Conservation (phyloP, 1,139 yeast species). For the Candida gigantensis region DNA sequence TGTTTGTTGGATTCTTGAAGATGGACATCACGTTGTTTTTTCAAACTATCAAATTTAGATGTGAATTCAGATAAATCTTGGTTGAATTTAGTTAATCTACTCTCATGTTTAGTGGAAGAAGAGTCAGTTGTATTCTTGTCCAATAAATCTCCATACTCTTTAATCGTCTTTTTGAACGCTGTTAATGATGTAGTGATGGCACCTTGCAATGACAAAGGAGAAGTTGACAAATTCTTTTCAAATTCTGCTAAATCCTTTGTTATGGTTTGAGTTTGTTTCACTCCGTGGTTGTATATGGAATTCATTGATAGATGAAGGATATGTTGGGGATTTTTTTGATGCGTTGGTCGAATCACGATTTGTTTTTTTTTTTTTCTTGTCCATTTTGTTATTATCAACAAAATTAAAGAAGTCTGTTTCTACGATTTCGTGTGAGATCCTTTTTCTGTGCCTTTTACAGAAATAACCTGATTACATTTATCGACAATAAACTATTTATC, state of each 20-base stretch:
- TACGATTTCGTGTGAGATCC: too few species aligned
- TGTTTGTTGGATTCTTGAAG: conserved; percentile 55
- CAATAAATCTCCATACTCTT: conserved; percentile 70
- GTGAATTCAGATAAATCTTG: conserved; percentile 58
- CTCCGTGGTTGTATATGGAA: conserved; percentile 84
- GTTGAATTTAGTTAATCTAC: conserved; percentile 61
- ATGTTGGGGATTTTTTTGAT: conserved; percentile 3
- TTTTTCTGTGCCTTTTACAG: too few species aligned
- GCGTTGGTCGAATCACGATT: background rate
- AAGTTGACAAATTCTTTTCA: conserved; percentile 63
- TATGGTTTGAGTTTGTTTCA: conserved; percentile 76
- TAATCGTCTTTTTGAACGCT: conserved; percentile 71
- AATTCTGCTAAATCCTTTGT: conserved; percentile 68
- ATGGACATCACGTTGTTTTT: conserved; percentile 62
- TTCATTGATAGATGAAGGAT: conserved; percentile 41
- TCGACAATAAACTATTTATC: background rate
- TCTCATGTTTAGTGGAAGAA: conserved; percentile 61
- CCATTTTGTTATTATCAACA: background rate
- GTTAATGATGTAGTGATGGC: conserved; percentile 82
- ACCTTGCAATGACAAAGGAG: conserved; percentile 79
- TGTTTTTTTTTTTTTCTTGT: conserved; percentile 3
- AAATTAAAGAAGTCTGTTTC: too few species aligned
- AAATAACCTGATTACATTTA: background rate
- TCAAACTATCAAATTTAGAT: conserved; percentile 61
- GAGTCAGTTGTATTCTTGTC: conserved; percentile 60